phyloP scores from a whole-genome alignment of 495 filamentous ascomycete species.

The Penicillium nucicola region DNA sequence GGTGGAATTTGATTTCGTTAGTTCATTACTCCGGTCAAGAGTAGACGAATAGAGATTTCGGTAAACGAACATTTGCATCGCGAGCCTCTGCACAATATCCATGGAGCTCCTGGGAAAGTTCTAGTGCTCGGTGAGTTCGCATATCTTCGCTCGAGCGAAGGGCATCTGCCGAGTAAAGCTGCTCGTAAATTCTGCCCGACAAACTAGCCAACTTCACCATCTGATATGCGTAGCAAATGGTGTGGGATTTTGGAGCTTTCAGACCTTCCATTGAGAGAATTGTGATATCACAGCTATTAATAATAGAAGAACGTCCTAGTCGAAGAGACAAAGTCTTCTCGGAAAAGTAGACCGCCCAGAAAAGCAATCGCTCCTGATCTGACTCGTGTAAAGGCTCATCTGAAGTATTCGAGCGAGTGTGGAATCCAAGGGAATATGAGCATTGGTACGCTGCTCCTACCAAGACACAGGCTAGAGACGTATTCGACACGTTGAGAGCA shows the following conservation, averaged over 20 bases:
- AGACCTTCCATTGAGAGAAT: no score
- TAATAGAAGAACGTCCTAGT: not conserved
- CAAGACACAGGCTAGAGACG: not conserved
- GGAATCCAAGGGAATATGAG: not conserved
- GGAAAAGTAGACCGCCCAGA: not conserved
- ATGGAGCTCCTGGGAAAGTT: not conserved
- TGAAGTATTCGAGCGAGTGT: no score
- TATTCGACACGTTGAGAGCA: slow-evolving; percentile 2
- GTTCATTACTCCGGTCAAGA: no score
- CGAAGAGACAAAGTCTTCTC: not conserved
- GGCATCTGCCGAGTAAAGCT: slow-evolving; percentile 2
- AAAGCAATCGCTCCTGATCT: not conserved
- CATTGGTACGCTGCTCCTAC: not conserved
- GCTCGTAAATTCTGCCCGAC: slow-evolving; percentile 4
- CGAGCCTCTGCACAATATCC: not conserved
- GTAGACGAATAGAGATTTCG: no score
- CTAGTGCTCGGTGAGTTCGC: not conserved
- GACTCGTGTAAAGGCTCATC: no score
- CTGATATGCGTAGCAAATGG: not conserved
- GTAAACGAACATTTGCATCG: not conserved
- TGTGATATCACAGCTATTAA: no score
- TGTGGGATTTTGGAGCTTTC: no score
- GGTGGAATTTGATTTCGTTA: no score
- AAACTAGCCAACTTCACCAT: not conserved
- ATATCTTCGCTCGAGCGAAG: not conserved